Conservation (phyloP, 768 basidiomycete species). For the Rhodotorula diobovata region DNA sequence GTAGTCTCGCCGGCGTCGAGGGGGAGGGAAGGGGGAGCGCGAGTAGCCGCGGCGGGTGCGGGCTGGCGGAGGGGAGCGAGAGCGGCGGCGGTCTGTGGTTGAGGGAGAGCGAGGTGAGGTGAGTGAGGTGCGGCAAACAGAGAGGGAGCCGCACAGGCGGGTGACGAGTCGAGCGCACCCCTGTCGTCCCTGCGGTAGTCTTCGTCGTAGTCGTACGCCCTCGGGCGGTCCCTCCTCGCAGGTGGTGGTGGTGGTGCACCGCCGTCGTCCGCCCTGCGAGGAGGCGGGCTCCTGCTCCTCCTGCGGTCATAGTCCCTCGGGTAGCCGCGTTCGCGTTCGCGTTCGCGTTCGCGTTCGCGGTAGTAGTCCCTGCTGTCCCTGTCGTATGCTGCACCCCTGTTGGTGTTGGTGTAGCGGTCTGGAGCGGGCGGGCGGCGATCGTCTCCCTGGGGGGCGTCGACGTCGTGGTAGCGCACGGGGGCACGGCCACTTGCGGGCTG, state of each 20-base stretch:
- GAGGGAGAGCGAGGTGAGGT: neutral
- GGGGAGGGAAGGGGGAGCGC: slow-evolving; percentile 4
- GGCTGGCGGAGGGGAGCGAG: neutral
- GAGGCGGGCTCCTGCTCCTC: slow-evolving; percentile 20
- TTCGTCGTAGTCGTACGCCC: slow-evolving; percentile 17
- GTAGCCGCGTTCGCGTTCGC: neutral
- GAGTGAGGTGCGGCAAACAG: neutral
- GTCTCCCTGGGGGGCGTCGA: neutral
- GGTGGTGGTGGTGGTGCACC: too few relatives aligned
- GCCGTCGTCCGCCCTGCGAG: neutral
- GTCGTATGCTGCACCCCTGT: neutral
- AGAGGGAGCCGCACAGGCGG: neutral
- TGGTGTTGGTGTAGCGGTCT: neutral
- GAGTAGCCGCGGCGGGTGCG: slow-evolving; percentile 8
- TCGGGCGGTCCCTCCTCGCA: neutral
- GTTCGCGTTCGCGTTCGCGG: neutral
- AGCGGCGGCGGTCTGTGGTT: neutral
- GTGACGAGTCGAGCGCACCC: neutral
- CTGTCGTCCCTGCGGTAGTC: slow-evolving; percentile 8
- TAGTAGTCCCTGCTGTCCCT: neutral
- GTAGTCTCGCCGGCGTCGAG: neutral
- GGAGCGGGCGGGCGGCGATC: neutral
- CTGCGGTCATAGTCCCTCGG: slow-evolving; percentile 3
- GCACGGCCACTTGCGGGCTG: neutral
- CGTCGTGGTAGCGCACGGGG: slow-evolving; percentile 1